phyloP scores from a whole-genome alignment of 2,329 filamentous ascomycete genomes.

The Colletotrichum sp. region DNA sequence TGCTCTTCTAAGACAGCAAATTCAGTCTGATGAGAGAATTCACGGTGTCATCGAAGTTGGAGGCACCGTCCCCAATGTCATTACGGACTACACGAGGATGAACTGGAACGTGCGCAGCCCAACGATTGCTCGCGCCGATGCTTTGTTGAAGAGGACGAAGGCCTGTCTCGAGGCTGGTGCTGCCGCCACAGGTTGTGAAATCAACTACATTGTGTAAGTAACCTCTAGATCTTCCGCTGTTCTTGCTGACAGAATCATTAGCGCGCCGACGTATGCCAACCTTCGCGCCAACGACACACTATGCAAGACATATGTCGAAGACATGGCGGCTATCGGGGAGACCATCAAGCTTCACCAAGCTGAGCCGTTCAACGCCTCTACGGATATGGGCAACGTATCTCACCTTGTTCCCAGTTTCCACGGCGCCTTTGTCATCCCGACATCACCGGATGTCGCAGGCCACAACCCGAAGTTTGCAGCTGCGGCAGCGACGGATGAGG shows the following conservation, averaged over 20 bases:
- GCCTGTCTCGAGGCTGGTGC: slow-evolving; percentile 41
- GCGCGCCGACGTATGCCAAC: slow-evolving; percentile 45
- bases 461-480: slow-evolving; percentile 48
- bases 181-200: slow-evolving; percentile 35
- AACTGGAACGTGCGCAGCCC: slow-evolving; percentile 43
- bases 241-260: background rate
- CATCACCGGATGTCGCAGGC: slow-evolving; percentile 35
- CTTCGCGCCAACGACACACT: slow-evolving; percentile 49
- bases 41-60: slow-evolving; percentile 41
- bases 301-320: slow-evolving; percentile 45
- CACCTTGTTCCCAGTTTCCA: slow-evolving; percentile 53
- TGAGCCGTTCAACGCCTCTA: slow-evolving; percentile 43
- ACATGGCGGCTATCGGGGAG: slow-evolving; percentile 45
- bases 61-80: slow-evolving; percentile 42
- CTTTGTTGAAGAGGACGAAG: slow-evolving; percentile 34
- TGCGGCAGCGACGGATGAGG: slow-evolving; percentile 44
- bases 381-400: slow-evolving; percentile 58
- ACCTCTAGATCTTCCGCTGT: no score
- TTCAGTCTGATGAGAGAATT: slow-evolving; percentile 38
- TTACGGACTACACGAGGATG: slow-evolving; percentile 41
- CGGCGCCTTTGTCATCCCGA: slow-evolving; percentile 49
- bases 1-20: slow-evolving; percentile 41
- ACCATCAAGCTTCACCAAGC: slow-evolving; percentile 38
- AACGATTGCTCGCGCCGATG: slow-evolving; percentile 31
- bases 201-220: slow-evolving; percentile 38